Base-by-base conservation (phyloP, 345 rosid species). In the Populus deltoides region DNA sequence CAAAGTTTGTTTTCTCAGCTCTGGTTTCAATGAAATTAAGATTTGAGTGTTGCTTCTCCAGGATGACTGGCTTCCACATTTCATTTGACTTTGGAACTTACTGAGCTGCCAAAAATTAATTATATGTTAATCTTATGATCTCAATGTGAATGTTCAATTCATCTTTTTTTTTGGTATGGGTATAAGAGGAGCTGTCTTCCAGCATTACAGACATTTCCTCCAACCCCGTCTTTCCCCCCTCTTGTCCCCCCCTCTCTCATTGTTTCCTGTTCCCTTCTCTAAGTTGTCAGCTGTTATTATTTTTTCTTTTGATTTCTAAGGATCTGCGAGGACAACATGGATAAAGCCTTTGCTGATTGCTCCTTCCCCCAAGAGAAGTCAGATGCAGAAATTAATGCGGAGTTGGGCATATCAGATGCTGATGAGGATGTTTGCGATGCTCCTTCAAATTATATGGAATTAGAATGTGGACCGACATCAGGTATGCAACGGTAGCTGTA, bases 351-450 rank as follows among this genome's bases (percentile, higher is more conserved):
- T 51, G 90, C 98, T 77, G 92, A 88, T 85, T 96, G 99, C 86
- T 88, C 95, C 79, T 84, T 80, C 70, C 74, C 89, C 66, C 99
- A 96, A 90, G 99, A 96, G 89, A 96, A 89, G 89, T 89, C 97
- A 76, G 92, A 92, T 85, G 94, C 87, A 76, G 98, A 96, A 66
- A 96, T 96, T 77, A 96, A 96, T 81, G 90, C 86, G 8, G 97
- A 96, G 89, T 86, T 96, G 88, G 98, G 97, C 77, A 73, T 96
- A 87, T 90, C 97, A 71, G 91, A 93, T 79, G 90, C 82, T 65
- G 99, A 93, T 75, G 99, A 93, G 84, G 99, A 92, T 74, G 92
- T 84, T 72, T 86, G 75, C 80, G 90, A 90, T 87, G 81, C 84
- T 72, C 83, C 72, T 79, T 76, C 71, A 59, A 88, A 89, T 80